phyloP scores from a whole-genome alignment of 2,329 filamentous ascomycete species.

The Lomentospora prolificans region DNA sequence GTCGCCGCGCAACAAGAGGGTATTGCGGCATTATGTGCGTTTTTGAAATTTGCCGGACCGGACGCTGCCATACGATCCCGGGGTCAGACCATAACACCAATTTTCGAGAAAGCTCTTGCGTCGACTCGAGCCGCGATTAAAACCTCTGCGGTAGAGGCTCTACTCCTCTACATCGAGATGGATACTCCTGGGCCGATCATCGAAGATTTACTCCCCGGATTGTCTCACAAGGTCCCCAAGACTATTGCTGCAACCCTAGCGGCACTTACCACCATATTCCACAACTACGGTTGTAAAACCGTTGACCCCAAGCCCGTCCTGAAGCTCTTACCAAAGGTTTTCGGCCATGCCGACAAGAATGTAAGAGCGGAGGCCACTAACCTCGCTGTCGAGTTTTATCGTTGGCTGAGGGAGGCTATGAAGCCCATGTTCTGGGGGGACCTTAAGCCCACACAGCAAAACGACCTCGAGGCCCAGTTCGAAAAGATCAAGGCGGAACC shows the following conservation, averaged over 20 bases:
- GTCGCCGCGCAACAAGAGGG: slow-evolving; percentile 95
- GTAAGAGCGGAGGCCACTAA: slow-evolving; percentile 89
- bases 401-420: slow-evolving; percentile 96
- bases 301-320: slow-evolving; percentile 88
- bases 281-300: slow-evolving; percentile 90
- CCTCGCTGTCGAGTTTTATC: slow-evolving; percentile 85
- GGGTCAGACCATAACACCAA: slow-evolving; percentile 60
- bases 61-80: slow-evolving; percentile 74
- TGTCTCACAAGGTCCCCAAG: slow-evolving; percentile 87
- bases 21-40: slow-evolving; percentile 76
- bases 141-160: slow-evolving; percentile 71
- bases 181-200: slow-evolving; percentile 79
- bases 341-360: slow-evolving; percentile 96
- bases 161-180: slow-evolving; percentile 82
- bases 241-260: slow-evolving; percentile 63
- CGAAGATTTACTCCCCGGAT: slow-evolving; percentile 75
- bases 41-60: slow-evolving; percentile 80
- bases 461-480: slow-evolving; percentile 86
- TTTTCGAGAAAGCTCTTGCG: slow-evolving; percentile 84
- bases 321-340: slow-evolving; percentile 80
- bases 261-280: slow-evolving; percentile 74
- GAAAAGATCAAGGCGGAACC: slow-evolving; percentile 86
- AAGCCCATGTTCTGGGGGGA: slow-evolving; percentile 97
- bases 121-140: slow-evolving; percentile 86
- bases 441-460: slow-evolving; percentile 88